phyloP scores from a whole-genome alignment of 1,284 basidiomycete genomes.

The Heterobasidion irregulare region DNA sequence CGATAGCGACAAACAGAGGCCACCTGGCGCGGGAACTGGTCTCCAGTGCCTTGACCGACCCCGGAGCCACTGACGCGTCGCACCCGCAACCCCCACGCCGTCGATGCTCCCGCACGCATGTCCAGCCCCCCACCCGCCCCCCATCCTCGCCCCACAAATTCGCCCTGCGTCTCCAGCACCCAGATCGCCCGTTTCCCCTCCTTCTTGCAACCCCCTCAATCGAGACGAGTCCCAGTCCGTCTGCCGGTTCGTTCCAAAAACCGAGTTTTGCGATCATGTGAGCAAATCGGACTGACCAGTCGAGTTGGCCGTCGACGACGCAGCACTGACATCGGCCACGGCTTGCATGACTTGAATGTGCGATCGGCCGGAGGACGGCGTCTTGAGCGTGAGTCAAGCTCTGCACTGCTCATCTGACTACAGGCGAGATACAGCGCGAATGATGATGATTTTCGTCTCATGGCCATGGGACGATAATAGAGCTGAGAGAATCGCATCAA shows the following conservation, averaged over 20 bases:
- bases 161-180: not conserved
- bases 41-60: not conserved
- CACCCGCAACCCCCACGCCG: not conserved
- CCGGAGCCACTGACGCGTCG: not conserved
- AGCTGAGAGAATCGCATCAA: no score
- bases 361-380: no score
- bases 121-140: not conserved
- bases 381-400: no score
- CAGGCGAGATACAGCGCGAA: no score
- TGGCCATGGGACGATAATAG: no score
- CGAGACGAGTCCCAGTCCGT: not conserved
- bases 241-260: not conserved
- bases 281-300: not conserved
- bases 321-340: no score
- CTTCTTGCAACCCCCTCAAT: not conserved
- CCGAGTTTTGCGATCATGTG: not conserved
- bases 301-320: no score
- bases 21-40: not conserved
- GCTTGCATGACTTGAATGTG: no score
- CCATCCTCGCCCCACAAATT: not conserved
- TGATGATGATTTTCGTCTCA: no score
- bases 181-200: not conserved
- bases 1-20: not conserved
- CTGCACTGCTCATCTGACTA: no score
- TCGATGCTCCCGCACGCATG: not conserved